Conservation (phyloP, 2,329 filamentous ascomycete genomes). For the Pseudogymnoascus sp. region DNA sequence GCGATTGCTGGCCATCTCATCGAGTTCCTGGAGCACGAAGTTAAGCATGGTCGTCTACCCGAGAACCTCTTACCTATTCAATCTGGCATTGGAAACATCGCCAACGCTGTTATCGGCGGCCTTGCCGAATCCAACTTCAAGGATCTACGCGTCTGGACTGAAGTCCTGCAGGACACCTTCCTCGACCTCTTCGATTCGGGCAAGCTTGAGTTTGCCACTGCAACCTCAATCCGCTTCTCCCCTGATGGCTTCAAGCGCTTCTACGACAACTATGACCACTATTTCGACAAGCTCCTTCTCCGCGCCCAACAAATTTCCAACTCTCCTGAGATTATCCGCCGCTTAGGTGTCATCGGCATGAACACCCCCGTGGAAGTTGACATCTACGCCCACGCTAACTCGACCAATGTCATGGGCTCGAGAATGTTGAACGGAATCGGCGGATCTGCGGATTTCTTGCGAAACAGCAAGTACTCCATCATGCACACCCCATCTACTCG, state of each 20-base stretch:
- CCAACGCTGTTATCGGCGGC: constrained; percentile 82
- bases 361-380: constrained; percentile 92
- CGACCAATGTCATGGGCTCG: constrained; percentile 78
- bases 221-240: constrained; percentile 83
- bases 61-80: constrained; percentile 71
- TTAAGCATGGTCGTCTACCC: constrained; percentile 67
- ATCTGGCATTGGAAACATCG: constrained; percentile 87
- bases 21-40: constrained; percentile 80
- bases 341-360: constrained; percentile 85
- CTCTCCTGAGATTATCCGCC: constrained; percentile 81
- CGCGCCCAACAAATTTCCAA: constrained; percentile 85
- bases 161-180: constrained; percentile 88
- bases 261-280: constrained; percentile 75
- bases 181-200: constrained; percentile 86
- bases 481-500: constrained; percentile 85
- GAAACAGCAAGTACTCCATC: constrained; percentile 74
- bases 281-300: constrained; percentile 73
- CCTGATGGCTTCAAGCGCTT: constrained; percentile 87
- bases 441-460: constrained; percentile 73
- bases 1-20: constrained; percentile 74
- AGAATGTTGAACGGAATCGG: constrained; percentile 83
- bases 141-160: constrained; percentile 87
- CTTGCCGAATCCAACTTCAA: constrained; percentile 73
- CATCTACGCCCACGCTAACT: constrained; percentile 91
- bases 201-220: constrained; percentile 80